Evolutionary conservation across 2,329 filamentous ascomycete species (phyloP).

Genomic region (Stemphylium beticola): DNA sequence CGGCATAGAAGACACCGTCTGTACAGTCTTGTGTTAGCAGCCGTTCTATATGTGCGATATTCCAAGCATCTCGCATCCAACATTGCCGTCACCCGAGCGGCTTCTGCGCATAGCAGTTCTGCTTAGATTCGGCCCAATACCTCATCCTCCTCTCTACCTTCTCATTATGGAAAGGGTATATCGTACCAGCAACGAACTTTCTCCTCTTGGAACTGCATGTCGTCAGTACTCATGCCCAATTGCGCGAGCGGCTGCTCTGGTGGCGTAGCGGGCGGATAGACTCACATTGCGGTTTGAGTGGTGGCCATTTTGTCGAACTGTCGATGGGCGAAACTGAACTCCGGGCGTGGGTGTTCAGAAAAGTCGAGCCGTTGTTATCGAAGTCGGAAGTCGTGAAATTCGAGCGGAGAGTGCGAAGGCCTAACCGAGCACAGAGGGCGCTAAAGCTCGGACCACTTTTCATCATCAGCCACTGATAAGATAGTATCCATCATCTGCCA

Average conservation of each 20-base stretch:
- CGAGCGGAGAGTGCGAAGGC: too few species aligned
- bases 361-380: slow-evolving; percentile 41
- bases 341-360: slow-evolving; percentile 42
- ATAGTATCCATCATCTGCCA: neutral
- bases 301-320: slow-evolving; percentile 50
- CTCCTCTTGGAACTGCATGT: slow-evolving; percentile 79
- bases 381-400: slow-evolving; percentile 32
- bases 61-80: slow-evolving; percentile 5
- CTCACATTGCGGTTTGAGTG: slow-evolving; percentile 51
- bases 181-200: slow-evolving; percentile 64
- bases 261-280: slow-evolving; percentile 14
- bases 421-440: slow-evolving; percentile 20
- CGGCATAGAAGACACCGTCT: slow-evolving; percentile 99
- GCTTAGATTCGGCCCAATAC: neutral
- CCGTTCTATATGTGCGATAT: slow-evolving; percentile 24
- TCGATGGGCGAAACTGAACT: slow-evolving; percentile 45
- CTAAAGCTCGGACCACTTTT: slow-evolving; percentile 14
- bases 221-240: slow-evolving; percentile 31
- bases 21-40: slow-evolving; percentile 32
- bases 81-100: neutral
- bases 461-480: slow-evolving; percentile 10
- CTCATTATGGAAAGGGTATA: slow-evolving; percentile 26
- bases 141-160: slow-evolving; percentile 11
- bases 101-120: neutral
- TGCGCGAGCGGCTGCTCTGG: slow-evolving; percentile 8